These are phyloP conservation scores for Dactylellina drechsleri DNA, from an alignment of 2,329 filamentous ascomycete species.

Conservation along the genomic window DNA sequence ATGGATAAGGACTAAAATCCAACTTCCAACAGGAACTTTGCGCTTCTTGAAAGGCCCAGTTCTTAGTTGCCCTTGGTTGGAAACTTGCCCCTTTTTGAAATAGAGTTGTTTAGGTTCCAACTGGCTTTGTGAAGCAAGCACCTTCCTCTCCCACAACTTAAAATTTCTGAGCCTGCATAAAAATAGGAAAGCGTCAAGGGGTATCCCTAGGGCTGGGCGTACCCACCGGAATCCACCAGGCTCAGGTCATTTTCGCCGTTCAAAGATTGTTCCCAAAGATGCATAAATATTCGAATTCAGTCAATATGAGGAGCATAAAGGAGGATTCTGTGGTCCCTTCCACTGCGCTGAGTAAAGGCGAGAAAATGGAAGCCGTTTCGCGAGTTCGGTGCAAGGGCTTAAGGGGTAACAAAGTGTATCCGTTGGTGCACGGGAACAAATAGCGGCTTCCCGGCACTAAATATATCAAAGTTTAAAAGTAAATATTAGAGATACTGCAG, in stretches of 20 bases:
- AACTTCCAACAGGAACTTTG: constrained; percentile 22
- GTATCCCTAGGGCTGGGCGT: constrained; percentile 13
- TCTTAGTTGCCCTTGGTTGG: neutral
- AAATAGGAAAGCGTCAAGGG: constrained; percentile 44
- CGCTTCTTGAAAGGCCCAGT: neutral
- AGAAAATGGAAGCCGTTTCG: neutral
- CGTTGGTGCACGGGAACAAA: too few species aligned
- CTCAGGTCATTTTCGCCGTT: constrained; percentile 29
- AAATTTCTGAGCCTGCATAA: constrained; percentile 12
- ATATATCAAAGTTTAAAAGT: neutral
- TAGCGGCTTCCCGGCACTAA: too few species aligned
- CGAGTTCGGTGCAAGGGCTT: constrained; percentile 8
- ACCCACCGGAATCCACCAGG: neutral
- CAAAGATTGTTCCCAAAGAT: constrained; percentile 30
- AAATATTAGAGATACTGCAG: neutral
- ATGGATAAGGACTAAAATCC: constrained; percentile 32
- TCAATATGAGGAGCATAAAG: constrained; percentile 11
- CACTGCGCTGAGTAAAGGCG: constrained; percentile 16
- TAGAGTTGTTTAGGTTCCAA: constrained; percentile 2
- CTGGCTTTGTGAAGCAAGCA: constrained; percentile 24
- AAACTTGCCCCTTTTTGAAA: constrained; percentile 22
- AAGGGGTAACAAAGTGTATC: neutral
- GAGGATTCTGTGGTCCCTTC: constrained; percentile 14
- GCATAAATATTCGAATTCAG: neutral
- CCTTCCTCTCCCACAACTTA: constrained; percentile 10